Conservation (phyloP, 768 basidiomycete species). For the Paxillus ammoniavirescens region DNA sequence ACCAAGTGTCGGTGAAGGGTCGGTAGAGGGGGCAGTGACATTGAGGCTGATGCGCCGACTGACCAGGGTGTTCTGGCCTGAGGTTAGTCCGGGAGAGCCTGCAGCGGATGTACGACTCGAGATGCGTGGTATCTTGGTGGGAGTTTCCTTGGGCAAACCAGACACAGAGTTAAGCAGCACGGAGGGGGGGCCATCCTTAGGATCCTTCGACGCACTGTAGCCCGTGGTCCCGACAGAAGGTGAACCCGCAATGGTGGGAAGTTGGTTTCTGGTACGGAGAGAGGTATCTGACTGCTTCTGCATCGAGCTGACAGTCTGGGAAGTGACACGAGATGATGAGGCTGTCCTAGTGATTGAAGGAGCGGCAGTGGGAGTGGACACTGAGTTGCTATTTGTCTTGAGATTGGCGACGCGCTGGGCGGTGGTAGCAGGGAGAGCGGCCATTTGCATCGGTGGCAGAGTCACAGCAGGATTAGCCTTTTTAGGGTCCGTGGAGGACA, state of each 20-base stretch:
- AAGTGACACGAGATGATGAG: conserved; percentile 64
- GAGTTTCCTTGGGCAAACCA: conserved; percentile 72
- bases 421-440: conserved; percentile 77
- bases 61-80: conserved; percentile 45
- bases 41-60: conserved; percentile 68
- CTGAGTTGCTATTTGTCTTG: conserved; percentile 51
- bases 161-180: conserved; percentile 51
- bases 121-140: conserved; percentile 91
- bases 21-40: conserved; percentile 54
- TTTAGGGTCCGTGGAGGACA: conserved; percentile 80
- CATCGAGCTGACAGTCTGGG: conserved; percentile 84
- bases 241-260: conserved; percentile 92
- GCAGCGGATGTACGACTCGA: conserved; percentile 79
- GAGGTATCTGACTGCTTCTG: conserved; percentile 86
- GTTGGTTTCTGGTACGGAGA: conserved; percentile 67
- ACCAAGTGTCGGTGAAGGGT: conserved; percentile 57
- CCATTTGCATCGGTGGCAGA: conserved; percentile 89
- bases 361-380: conserved; percentile 41
- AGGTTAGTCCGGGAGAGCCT: conserved; percentile 67
- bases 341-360: conserved; percentile 39
- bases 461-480: conserved; percentile 67
- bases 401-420: conserved; percentile 84
- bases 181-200: conserved; percentile 55
- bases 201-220: conserved; percentile 51
- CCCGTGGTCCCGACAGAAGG: conserved; percentile 77